A percentile compares a stretch with the other conserved stretches of the same genome.
Conservation (phyloP, 148 eudicot genomes). For the Rhododendron vialii region DNA sequence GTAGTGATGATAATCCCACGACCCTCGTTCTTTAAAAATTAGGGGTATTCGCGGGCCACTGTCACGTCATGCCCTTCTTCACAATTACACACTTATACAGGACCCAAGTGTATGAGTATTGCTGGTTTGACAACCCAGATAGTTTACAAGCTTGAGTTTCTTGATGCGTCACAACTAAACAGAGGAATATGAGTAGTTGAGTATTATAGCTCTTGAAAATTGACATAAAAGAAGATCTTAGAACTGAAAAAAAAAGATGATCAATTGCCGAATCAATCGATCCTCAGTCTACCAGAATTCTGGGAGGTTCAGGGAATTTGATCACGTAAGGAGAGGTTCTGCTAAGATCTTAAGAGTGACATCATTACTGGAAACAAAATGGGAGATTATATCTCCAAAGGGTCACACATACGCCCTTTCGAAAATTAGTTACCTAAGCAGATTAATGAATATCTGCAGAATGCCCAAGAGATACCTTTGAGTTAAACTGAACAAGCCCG, state of each 20-base stretch:
- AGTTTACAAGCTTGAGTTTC: not conserved
- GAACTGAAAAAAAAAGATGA: not conserved
- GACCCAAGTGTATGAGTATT: not conserved
- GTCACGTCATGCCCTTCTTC: not conserved
- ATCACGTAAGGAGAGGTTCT: not conserved
- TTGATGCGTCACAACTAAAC: not conserved
- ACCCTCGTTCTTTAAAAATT: too few species aligned
- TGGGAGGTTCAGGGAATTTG: not conserved
- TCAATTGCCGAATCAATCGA: not conserved
- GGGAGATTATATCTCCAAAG: not conserved
- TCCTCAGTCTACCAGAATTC: not conserved
- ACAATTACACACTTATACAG: not conserved
- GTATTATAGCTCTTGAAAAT: not conserved
- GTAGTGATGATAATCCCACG: too few species aligned
- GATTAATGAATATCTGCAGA: not conserved
- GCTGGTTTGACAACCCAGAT: not conserved
- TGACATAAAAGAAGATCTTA: not conserved
- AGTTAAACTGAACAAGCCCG: not conserved
- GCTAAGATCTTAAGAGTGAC: not conserved
- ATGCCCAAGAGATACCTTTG: not conserved
- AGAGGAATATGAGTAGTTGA: not conserved
- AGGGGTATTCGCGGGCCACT: too few species aligned
- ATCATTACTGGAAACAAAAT: not conserved
- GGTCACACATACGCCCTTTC: not conserved
- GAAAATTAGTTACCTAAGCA: not conserved